Evolutionary conservation across 139 green algal genomes (phyloP), one percentile per base, ranked within the genome.

Genomic region (Asterochloris erici): DNA sequence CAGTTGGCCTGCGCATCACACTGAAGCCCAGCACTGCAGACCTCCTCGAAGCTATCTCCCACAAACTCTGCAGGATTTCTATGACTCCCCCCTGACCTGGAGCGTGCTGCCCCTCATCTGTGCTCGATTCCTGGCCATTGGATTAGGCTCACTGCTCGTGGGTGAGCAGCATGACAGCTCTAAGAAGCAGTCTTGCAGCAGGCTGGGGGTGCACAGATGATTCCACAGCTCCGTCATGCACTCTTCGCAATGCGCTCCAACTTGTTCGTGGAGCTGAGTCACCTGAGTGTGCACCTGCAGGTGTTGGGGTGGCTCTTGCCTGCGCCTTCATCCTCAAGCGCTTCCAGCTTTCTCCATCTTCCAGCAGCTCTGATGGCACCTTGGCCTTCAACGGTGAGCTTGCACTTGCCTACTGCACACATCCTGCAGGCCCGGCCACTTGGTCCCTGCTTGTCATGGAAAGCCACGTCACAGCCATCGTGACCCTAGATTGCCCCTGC

Each of bases 301-400:
- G 87, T 13, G 71, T 86, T 0, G 63, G 63, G 0, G 84, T 91
- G 17, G 88, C 89, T 13, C 77, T 89, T 47, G 83, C 79, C 24
- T 90, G 85, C 54, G 87, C 89, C 10, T 91, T 91, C 61, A 77
- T 91, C 60, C 80, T 92, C 64, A 90, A 89, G 27, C 78, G 87
- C 19, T 90, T 92, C 23, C 78, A 86, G 83, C 19, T 83, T 29
- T 62, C 71, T 0, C 73, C 83, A n/a, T 62, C 27, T 1, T 27
- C 28, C 27, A 61, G 75, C 10, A 71, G 75, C 68, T 15, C 66
- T 24, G 60, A 74, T 21, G 74, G 64, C 38, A 29, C 29, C 14
- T 64, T 74, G 28, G 82, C 78, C 10, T 83, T 86, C 27, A 83
- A 90, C 77, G 86, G 81, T 54, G 38, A 54, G 38, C 38, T 54